Percentiles rank a stretch among this genome's conserved stretches.
Conservation (phyloP, 1,284 basidiomycete genomes). For the Coniophora puteana region DNA sequence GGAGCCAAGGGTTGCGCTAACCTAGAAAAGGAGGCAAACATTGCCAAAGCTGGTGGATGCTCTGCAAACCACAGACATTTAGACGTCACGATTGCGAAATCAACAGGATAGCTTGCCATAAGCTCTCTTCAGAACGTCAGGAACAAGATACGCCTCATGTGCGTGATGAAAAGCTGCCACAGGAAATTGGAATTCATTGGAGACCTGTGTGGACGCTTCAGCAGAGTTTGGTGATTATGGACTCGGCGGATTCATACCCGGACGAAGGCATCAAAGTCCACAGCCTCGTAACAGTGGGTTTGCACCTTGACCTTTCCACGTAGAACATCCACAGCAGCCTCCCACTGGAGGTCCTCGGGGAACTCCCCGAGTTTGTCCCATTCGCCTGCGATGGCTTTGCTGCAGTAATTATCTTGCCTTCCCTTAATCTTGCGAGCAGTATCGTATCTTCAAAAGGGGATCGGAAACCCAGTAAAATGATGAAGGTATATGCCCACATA, state of each 20-base stretch:
- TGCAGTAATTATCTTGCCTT: slow-evolving; percentile 71
- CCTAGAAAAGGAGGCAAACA: slow-evolving; percentile 70
- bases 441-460: slow-evolving; percentile 28
- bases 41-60: slow-evolving; percentile 68
- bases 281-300: slow-evolving; percentile 76
- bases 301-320: slow-evolving; percentile 68
- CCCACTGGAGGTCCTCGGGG: slow-evolving; percentile 78
- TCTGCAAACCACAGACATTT: slow-evolving; percentile 26
- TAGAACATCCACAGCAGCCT: slow-evolving; percentile 78
- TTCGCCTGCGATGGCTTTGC: slow-evolving; percentile 44
- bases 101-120: slow-evolving; percentile 52
- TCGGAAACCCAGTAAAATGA: not conserved
- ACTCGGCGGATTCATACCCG: slow-evolving; percentile 38
- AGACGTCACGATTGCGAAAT: slow-evolving; percentile 21
- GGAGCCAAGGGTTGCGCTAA: slow-evolving; percentile 12
- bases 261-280: slow-evolving; percentile 72
- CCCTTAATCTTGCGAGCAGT: slow-evolving; percentile 53
- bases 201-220: slow-evolving; percentile 37
- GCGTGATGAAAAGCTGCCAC: slow-evolving; percentile 87
- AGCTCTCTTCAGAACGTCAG: slow-evolving; percentile 70
- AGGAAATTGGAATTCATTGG: slow-evolving; percentile 79
- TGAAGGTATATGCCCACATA: slow-evolving; percentile 11
- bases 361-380: slow-evolving; percentile 62
- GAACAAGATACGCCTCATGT: slow-evolving; percentile 82
- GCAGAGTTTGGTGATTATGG: no score